Base-by-base conservation (phyloP, 345 rosid genomes). In the Populus alba region DNA sequence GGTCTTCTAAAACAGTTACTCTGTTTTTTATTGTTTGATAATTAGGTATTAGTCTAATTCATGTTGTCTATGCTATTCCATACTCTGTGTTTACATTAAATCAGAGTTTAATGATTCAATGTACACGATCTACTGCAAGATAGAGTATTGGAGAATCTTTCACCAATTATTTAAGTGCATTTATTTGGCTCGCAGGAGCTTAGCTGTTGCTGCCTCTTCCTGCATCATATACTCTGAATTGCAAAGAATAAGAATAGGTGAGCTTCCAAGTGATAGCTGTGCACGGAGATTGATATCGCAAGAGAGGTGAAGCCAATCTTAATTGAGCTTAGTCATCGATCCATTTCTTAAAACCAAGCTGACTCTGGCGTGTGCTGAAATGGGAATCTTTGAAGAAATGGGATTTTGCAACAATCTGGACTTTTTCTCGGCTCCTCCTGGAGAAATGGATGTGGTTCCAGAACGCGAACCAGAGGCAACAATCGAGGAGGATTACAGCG, bases 311-410 rank as follows among this genome's bases (percentile, higher is more conserved):
- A 23, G 16, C 65, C 4, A 8, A 23, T n/a, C 29, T 65, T 49
- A 61, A 39, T 18, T 6, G 51, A 27, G 29, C 62, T 59, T 16
- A 12, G 39, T 27, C 16, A n/a, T 71, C 51, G 8, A 6, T 27
- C 9, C 7, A 23, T 33, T 16, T n/a, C 55, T 47, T 20, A 17
- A 45, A 41, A 53, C 33, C 3, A 31, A 25, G 33, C 25, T n/a
- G 70, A 18, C 65, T 77, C 43, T 39, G 23, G 43, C 59, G 62
- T 5, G 5, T 39, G 27, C 71, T 51, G 7, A 18, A 70, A 88
- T 87, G 89, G 87, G 84, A 37, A 78, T 86, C 74, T 79, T 87
- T 65, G 93, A 88, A 33, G 93, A 92, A 74, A 88, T 89, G 90
- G 91, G 87, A 7, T 81, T 89, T 59, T 80, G 85, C 80, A 86